Evolutionary conservation across 2,329 filamentous ascomycete genomes (phyloP), one percentile per base, ranked within the genome.

Genomic region (Aureobasidium sp.): DNA sequence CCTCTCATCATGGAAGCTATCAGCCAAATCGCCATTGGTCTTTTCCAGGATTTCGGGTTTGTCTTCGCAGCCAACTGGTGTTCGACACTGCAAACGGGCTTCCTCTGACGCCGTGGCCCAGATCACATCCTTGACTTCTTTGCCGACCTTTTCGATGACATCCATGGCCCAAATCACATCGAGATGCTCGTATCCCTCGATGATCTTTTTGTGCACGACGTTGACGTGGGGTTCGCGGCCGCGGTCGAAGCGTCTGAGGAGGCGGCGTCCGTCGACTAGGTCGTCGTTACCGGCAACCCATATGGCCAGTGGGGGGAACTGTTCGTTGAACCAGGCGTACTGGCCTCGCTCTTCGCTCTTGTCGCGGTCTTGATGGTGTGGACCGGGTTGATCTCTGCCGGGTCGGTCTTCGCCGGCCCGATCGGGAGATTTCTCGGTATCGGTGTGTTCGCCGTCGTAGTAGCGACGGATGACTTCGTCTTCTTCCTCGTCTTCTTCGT

Each of bases 131-230:
- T 86, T 82, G 0, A 97, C 78, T 75, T 96, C 92, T 62, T 79
- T 81, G 5, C 92, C 94, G 0, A 97, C 89, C 72, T 93, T 84
- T 52, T 93, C 87, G 17, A 91, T 84, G 0, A 86, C 85, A 70
- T 97, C 91, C 80, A 97, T 90, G 0, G 92, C 91, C 93, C 93
- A 97, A 41, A 97, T 85, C 1, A 97, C 90, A 75, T 97, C 93
- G 5, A 97, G 81, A 75, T 97, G 93, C 76, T 97, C 93, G 72
- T 96, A 96, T 51, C 88, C 90, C 2, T 90, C 85, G 47, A 97
- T 88, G 25, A 95, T 79, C 71, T 90, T 95, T 65, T 83, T 83
- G 75, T 96, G 89, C 5, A 96, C 89, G 5, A 97, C 77, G 42
- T 82, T 79, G 9, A 95, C 90, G 70, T 90, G 81, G 1, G 93